These are phyloP conservation scores for Vigna unguiculata DNA, from an alignment of 306 rosid genomes.

Conservation along the genomic window DNA sequence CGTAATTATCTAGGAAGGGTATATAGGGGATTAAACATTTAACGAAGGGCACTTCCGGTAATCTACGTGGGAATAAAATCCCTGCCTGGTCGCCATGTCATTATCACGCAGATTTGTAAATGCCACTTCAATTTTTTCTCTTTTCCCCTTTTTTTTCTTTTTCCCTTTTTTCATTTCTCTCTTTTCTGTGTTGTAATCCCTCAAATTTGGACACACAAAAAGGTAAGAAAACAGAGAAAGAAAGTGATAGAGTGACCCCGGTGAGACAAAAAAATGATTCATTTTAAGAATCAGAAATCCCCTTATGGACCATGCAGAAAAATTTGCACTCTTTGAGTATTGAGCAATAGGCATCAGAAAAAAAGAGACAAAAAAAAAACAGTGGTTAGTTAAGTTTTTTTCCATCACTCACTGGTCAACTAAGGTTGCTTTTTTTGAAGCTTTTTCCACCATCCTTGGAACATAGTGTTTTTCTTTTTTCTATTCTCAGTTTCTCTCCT, in stretches of 20 bases:
- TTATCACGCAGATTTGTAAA: conserved; percentile 69
- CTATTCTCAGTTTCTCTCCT: conserved; percentile 14
- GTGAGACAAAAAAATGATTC: conserved; percentile 27
- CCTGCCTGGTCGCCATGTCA: conserved; percentile 62
- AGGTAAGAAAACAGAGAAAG: neutral
- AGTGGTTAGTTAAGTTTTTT: neutral
- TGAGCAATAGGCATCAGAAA: neutral
- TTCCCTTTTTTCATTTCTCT: neutral
- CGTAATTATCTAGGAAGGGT: conserved; percentile 20
- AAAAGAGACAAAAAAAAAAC: neutral
- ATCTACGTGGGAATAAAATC: conserved; percentile 60
- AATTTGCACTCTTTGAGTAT: neutral
- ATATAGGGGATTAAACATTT: neutral
- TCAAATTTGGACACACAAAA: neutral
- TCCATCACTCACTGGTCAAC: neutral
- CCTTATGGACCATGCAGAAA: conserved; percentile 8
- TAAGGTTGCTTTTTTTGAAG: neutral
- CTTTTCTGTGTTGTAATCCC: neutral
- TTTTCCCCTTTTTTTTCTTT: neutral
- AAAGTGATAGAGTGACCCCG: conserved; percentile 14
- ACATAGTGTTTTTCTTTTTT: neutral
- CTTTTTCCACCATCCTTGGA: conserved; percentile 11
- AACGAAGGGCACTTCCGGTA: conserved; percentile 44
- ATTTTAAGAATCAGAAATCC: conserved; percentile 13
- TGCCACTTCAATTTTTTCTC: conserved; percentile 47